Evolutionary conservation across 1,284 basidiomycete species (phyloP).

Genomic region (Puccinia coronata): DNA sequence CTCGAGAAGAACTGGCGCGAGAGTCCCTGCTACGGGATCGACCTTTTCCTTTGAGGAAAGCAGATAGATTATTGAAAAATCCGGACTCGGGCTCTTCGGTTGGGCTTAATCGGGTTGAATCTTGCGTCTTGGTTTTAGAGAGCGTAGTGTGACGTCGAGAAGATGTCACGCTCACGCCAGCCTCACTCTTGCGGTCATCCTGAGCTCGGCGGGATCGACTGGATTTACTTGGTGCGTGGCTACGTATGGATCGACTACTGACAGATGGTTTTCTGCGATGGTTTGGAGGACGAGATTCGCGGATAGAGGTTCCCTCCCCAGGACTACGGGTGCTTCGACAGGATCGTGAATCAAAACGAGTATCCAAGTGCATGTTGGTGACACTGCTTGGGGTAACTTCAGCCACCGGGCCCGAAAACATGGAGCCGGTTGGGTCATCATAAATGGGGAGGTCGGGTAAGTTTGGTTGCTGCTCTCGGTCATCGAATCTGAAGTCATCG

Average conservation of each 20-base stretch:
- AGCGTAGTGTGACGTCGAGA: conserved; percentile 1
- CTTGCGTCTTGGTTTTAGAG: conserved; percentile 9
- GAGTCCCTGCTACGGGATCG: conserved; percentile 45
- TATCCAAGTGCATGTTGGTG: conserved; percentile 52
- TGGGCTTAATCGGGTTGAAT: background rate
- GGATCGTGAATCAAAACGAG: conserved; percentile 38
- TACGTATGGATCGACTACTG: background rate
- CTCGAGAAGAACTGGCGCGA: conserved; percentile 10
- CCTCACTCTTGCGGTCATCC: conserved; percentile 27
- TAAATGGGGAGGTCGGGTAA: conserved; percentile 51
- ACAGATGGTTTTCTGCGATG: conserved; percentile 19
- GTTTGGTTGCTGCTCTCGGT: background rate
- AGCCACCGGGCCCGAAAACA: conserved; percentile 55
- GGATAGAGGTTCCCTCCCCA: background rate
- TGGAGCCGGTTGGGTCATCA: conserved; percentile 55
- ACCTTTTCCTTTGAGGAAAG: conserved; percentile 47
- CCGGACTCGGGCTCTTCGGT: conserved; percentile 41
- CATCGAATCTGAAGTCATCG: background rate
- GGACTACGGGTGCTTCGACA: conserved; percentile 32
- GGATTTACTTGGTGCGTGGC: background rate
- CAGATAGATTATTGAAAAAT: conserved; percentile 44
- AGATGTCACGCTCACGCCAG: conserved; percentile 22
- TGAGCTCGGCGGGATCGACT: background rate
- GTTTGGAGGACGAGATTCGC: background rate
- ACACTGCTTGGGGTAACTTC: conserved; percentile 54